These are phyloP conservation scores for Vitis rupestris DNA, from an alignment of 164 flowering plant species.

Conservation along the genomic window DNA sequence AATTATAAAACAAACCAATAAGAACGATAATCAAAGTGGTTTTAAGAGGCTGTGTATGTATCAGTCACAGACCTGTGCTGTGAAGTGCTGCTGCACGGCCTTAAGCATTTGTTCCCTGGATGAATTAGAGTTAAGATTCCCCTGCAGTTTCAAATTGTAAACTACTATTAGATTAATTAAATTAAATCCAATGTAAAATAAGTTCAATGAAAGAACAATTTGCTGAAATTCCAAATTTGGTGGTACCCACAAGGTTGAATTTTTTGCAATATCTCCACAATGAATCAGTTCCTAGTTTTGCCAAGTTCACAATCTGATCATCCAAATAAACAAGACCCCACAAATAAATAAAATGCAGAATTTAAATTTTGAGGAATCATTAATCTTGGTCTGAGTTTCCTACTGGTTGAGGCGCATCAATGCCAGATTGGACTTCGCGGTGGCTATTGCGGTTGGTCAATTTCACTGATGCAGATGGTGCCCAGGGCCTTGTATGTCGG, in stretches of 20 bases:
- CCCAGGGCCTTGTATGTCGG: constrained; percentile 61
- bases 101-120: constrained; percentile 68
- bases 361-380: neutral
- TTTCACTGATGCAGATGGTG: constrained; percentile 44
- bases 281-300: constrained; percentile 63
- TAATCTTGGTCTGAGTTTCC: constrained; percentile 10
- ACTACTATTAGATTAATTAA: neutral
- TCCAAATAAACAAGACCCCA: neutral
- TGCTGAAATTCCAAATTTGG: neutral
- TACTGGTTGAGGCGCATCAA: constrained; percentile 45
- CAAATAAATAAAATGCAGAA: neutral
- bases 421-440: constrained; percentile 52
- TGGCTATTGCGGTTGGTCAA: constrained; percentile 33
- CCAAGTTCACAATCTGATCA: constrained; percentile 65
- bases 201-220: neutral
- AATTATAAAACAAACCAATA: neutral
- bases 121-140: constrained; percentile 35
- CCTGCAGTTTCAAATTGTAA: constrained; percentile 31
- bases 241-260: constrained; percentile 66
- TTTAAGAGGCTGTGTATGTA: neutral
- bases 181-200: neutral
- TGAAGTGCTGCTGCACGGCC: constrained; percentile 70
- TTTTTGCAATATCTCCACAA: constrained; percentile 72
- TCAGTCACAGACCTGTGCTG: constrained; percentile 48
- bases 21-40: neutral